phyloP scores from a whole-genome alignment of 345 rosid species.

The Clarkia xantiana region DNA sequence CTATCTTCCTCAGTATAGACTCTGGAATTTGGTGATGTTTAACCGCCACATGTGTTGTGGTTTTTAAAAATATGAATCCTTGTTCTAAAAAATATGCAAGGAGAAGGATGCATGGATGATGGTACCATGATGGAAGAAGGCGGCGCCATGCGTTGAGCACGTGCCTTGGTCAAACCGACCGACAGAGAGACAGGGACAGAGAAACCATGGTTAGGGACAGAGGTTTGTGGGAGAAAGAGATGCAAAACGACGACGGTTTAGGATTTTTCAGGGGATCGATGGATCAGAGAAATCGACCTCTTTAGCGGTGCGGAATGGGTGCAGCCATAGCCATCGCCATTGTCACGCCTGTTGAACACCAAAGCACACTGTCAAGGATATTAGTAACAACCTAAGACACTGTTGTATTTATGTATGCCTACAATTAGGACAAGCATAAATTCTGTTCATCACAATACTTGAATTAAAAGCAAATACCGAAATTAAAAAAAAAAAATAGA shows the following conservation, averaged over 20 bases:
- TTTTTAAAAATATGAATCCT: conserved; percentile 2
- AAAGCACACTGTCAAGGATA: conserved; percentile 86
- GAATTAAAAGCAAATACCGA: too few relatives aligned
- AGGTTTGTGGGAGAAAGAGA: conserved; percentile 6
- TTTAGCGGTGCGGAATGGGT: conserved; percentile 54
- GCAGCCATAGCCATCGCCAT: conserved; percentile 33
- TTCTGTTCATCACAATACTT: too few relatives aligned
- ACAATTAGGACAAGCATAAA: too few relatives aligned
- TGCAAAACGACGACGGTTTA: neutral
- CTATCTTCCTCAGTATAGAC: too few relatives aligned
- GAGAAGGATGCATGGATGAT: conserved; percentile 13
- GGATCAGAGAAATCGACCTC: conserved; percentile 7
- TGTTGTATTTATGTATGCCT: too few relatives aligned
- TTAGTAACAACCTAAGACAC: conserved; percentile 19
- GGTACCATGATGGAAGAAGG: neutral
- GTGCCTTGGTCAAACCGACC: conserved; percentile 1
- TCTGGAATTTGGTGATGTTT: too few relatives aligned
- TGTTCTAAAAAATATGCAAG: conserved; percentile 6
- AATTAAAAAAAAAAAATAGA: too few relatives aligned
- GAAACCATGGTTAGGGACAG: conserved; percentile 70
- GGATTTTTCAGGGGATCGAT: neutral
- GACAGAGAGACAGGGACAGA: conserved; percentile 7
- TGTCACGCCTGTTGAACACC: conserved; percentile 97
- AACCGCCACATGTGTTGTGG: too few relatives aligned
- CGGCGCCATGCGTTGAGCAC: neutral